These are phyloP conservation scores for Fonsecaea pedrosoi DNA, from an alignment of 2,329 filamentous ascomycete species.

Conservation along the genomic window DNA sequence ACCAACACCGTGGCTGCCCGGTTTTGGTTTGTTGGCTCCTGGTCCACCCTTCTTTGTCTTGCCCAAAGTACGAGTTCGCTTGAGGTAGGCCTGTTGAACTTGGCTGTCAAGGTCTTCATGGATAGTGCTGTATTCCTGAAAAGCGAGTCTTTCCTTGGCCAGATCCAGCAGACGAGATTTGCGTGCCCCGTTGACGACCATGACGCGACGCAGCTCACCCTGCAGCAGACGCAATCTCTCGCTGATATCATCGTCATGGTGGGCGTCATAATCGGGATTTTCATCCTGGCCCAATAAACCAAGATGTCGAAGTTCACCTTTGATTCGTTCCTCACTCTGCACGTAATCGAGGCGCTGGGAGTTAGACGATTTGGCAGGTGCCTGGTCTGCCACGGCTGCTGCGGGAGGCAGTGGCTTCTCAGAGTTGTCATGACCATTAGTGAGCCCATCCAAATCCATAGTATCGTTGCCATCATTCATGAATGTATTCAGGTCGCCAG, in stretches of 20 bases:
- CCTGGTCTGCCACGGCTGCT: slow-evolving; percentile 75
- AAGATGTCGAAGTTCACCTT: slow-evolving; percentile 88
- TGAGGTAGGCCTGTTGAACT: slow-evolving; percentile 92
- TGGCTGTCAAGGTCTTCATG: slow-evolving; percentile 95
- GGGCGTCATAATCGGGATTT: slow-evolving; percentile 80
- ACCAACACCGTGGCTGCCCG: slow-evolving; percentile 64
- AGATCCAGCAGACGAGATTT: slow-evolving; percentile 86
- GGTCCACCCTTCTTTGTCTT: slow-evolving; percentile 89
- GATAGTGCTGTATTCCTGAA: slow-evolving; percentile 96
- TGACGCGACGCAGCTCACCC: slow-evolving; percentile 78
- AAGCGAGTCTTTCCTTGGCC: slow-evolving; percentile 89
- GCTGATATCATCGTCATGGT: slow-evolving; percentile 92
- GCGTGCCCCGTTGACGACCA: slow-evolving; percentile 85
- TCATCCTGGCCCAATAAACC: slow-evolving; percentile 78
- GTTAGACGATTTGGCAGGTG: slow-evolving; percentile 72
- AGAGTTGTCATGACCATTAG: slow-evolving; percentile 52
- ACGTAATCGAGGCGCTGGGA: slow-evolving; percentile 81
- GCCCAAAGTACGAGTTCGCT: slow-evolving; percentile 90
- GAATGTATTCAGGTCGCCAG: slow-evolving; percentile 59
- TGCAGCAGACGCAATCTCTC: slow-evolving; percentile 87
- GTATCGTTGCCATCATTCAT: slow-evolving; percentile 48
- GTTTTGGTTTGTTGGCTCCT: slow-evolving; percentile 59
- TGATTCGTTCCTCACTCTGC: slow-evolving; percentile 86
- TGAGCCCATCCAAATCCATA: slow-evolving; percentile 52
- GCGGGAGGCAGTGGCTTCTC: slow-evolving; percentile 69